phyloP scores from a whole-genome alignment of 208 protist genomes.

The Endotrypanum monterogeii region DNA sequence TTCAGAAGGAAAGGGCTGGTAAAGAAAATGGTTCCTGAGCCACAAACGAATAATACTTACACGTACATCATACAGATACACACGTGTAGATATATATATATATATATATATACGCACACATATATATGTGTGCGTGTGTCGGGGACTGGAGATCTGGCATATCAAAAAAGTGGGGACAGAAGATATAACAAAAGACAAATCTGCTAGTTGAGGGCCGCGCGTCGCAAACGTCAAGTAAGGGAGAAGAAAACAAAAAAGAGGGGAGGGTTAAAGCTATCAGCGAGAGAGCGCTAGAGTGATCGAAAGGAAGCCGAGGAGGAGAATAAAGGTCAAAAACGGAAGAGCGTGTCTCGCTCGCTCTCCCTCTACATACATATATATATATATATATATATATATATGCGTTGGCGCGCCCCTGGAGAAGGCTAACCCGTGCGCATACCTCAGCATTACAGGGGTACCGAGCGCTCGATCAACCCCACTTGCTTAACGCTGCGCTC shows the following conservation, averaged over 20 bases:
- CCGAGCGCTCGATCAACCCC: not conserved
- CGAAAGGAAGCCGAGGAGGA: not conserved
- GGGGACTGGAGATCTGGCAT: not conserved
- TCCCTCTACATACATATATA: not conserved
- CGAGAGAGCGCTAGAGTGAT: too few relatives aligned
- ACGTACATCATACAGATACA: not conserved
- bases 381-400: not conserved
- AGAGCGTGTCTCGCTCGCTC: too few relatives aligned
- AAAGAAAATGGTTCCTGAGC: too few relatives aligned
- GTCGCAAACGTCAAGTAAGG: too few relatives aligned
- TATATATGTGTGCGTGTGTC: conserved; percentile 4
- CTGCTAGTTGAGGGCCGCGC: too few relatives aligned
- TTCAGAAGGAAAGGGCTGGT: not conserved
- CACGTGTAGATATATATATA: not conserved
- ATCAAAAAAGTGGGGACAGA: not conserved
- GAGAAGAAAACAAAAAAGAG: not conserved
- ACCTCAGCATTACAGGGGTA: conserved; percentile 2
- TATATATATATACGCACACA: not conserved
- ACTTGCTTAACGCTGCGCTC: not conserved
- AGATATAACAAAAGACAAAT: too few relatives aligned
- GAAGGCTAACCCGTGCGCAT: not conserved
- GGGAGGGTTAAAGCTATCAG: not conserved
- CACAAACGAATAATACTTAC: conserved; percentile 1
- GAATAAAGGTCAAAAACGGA: not conserved
- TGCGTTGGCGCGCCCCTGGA: not conserved